Evolutionary conservation across 2,329 filamentous ascomycete genomes (phyloP).

Genomic region (Didymella lethalis): DNA sequence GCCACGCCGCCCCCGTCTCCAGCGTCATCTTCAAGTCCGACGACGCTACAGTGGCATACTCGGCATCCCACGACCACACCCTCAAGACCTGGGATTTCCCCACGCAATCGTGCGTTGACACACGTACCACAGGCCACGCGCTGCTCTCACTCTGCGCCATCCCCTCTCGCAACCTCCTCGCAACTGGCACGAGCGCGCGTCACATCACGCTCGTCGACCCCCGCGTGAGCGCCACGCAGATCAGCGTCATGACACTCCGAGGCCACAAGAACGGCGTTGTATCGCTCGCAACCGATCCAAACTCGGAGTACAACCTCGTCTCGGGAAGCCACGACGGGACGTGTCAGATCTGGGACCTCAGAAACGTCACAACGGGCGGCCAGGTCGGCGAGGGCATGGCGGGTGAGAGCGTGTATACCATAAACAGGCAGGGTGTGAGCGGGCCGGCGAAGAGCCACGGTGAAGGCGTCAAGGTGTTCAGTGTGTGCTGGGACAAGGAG

Average conservation of each 20-base stretch:
- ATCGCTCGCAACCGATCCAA: constrained; percentile 65
- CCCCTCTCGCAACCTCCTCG: constrained; percentile 68
- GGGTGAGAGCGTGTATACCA: constrained; percentile 77
- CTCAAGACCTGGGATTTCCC: constrained; percentile 90
- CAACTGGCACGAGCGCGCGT: constrained; percentile 81
- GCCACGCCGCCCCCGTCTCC: constrained; percentile 77
- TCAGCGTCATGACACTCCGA: constrained; percentile 87
- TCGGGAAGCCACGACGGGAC: constrained; percentile 93
- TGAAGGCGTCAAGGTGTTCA: constrained; percentile 89
- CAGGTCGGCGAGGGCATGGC: constrained; percentile 59
- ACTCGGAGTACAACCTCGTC: constrained; percentile 81
- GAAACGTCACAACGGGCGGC: constrained; percentile 69
- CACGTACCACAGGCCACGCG: constrained; percentile 82
- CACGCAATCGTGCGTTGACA: constrained; percentile 79
- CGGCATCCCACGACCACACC: constrained; percentile 88
- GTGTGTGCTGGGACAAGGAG: constrained; percentile 82
- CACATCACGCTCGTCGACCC: constrained; percentile 96
- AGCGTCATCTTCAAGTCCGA: constrained; percentile 84
- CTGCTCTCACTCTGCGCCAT: constrained; percentile 81
- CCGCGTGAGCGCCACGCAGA: constrained; percentile 75
- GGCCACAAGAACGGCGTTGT: constrained; percentile 82
- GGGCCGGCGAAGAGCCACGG: constrained; percentile 67
- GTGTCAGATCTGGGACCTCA: constrained; percentile 91
- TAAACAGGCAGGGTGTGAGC: constrained; percentile 75
- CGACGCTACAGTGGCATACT: constrained; percentile 90